Evolutionary conservation across 2,329 filamentous ascomycete species (phyloP).

Genomic region (Hypoxylon sp.): DNA sequence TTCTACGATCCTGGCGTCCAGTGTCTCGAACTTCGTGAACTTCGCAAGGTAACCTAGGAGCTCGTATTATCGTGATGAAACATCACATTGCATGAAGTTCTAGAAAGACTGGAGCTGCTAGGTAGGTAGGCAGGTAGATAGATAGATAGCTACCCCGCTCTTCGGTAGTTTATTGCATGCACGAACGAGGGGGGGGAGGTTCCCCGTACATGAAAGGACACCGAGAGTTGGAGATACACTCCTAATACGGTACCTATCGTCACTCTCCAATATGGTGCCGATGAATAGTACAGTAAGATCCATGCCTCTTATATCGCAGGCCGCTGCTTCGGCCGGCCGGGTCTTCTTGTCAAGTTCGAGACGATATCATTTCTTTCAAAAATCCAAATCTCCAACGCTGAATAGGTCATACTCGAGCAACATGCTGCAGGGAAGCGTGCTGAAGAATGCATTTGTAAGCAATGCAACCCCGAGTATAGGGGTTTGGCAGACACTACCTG

Average conservation of each 20-base stretch:
- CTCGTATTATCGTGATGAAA: no score
- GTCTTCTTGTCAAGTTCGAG: conserved; percentile 9
- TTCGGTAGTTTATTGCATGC: conserved; percentile 27
- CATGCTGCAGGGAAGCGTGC: conserved; percentile 46
- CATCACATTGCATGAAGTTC: not conserved
- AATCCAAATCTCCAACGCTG: not conserved
- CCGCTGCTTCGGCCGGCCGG: conserved; percentile 8
- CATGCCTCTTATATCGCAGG: conserved; percentile 22
- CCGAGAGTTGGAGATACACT: conserved; percentile 9
- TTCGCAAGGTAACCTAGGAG: no score
- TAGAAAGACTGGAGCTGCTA: conserved; percentile 5
- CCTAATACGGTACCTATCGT: conserved; percentile 5
- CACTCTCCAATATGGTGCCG: conserved; percentile 6
- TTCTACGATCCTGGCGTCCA: no score
- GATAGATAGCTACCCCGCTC: conserved; percentile 27
- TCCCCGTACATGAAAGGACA: conserved; percentile 11
- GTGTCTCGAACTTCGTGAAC: no score
- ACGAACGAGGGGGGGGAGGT: conserved; percentile 11
- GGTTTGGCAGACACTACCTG: conserved; percentile 40
- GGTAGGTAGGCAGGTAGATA: no score
- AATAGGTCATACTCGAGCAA: conserved; percentile 23
- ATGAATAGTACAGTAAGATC: conserved; percentile 3
- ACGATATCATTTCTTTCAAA: not conserved
- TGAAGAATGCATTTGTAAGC: conserved; percentile 60
- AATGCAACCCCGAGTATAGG: conserved; percentile 61